Conservation (phyloP, 495 filamentous ascomycete species). For the Penicillium salamii region DNA sequence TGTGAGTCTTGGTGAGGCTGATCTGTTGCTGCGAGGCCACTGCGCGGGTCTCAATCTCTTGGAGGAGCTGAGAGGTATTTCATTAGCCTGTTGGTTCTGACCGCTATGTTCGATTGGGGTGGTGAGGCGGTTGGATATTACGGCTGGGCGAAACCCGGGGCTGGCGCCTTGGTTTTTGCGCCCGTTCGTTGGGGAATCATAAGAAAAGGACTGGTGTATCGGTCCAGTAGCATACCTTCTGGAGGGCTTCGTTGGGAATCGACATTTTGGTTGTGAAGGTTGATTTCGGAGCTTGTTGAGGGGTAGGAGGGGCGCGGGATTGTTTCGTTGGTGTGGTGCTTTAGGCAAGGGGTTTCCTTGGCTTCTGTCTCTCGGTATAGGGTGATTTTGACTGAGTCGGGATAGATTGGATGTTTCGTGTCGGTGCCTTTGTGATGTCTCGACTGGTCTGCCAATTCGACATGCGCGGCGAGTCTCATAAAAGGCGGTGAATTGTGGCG, state of each 20-base stretch:
- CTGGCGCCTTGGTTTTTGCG: no score
- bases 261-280: constrained; percentile 62
- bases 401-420: not conserved
- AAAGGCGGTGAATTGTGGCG: not conserved
- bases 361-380: not conserved
- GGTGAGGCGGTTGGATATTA: no score
- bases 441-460: not conserved
- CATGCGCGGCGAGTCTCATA: constrained; percentile 1
- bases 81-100: no score
- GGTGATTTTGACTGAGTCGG: not conserved
- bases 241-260: constrained; percentile 90
- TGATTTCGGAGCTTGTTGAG: constrained; percentile 9
- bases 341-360: not conserved
- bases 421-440: constrained; percentile 1
- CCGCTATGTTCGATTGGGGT: not conserved
- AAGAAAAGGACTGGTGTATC: no score
- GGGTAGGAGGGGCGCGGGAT: constrained; percentile 12
- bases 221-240: constrained; percentile 64
- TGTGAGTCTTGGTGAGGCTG: constrained; percentile 78
- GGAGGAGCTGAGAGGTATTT: constrained; percentile 73
- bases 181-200: no score
- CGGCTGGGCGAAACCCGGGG: no score
- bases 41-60: constrained; percentile 90
- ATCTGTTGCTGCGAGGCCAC: constrained; percentile 89
- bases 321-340: not conserved